Percentiles rank a stretch among this genome's conserved stretches.
Evolutionary conservation across 345 rosid genomes (phyloP).

Genomic region (Ailanthus altissimus): DNA sequence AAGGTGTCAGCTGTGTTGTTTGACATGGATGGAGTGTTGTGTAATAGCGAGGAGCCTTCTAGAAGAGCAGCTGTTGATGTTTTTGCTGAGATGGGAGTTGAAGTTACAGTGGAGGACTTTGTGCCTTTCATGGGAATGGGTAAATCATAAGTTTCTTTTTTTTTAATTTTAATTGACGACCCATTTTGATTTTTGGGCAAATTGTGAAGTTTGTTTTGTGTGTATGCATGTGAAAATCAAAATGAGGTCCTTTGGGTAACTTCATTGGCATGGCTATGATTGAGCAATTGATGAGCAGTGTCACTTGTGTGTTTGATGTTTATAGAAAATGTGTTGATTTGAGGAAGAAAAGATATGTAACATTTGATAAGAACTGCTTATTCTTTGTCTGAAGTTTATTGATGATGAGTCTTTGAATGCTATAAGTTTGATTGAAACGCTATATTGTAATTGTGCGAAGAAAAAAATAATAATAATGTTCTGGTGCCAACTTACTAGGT

Average conservation of each 20-base stretch:
- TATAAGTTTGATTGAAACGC: neutral
- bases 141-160: conserved; percentile 11
- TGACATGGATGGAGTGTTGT: conserved; percentile 94
- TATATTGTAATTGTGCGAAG: neutral
- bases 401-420: neutral
- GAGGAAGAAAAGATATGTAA: neutral
- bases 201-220: neutral
- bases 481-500: conserved; percentile 40
- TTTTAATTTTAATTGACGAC: neutral
- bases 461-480: neutral
- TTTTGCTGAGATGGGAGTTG: conserved; percentile 85
- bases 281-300: neutral
- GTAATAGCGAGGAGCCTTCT: conserved; percentile 87
- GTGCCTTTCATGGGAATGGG: conserved; percentile 93
- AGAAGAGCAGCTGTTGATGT: conserved; percentile 87
- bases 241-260: neutral
- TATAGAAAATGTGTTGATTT: neutral
- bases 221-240: neutral
- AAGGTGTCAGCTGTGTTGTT: conserved; percentile 88
- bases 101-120: conserved; percentile 79
- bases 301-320: neutral
- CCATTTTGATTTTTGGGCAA: neutral
- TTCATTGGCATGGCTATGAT: neutral
- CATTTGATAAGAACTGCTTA: neutral
- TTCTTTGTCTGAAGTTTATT: neutral